phyloP scores from a whole-genome alignment of 805 yeast genomes.

The Wickerhamiella slavikovae region DNA sequence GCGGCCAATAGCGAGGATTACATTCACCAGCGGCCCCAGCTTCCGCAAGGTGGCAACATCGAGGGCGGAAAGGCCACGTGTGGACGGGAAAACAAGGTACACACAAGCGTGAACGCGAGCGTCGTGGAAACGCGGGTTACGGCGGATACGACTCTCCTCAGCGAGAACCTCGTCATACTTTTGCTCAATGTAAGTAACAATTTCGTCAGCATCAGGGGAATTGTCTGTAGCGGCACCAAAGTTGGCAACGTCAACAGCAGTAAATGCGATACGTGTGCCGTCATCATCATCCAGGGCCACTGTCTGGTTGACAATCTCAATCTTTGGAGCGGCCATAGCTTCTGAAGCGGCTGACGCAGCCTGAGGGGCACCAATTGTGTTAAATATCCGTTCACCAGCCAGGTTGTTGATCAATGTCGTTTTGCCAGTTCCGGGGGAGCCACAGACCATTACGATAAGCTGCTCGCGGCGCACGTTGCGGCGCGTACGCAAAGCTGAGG shows the following conservation, averaged over 20 bases:
- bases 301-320: conserved; percentile 1
- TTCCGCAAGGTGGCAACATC: conserved; percentile 59
- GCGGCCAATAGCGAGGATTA: conserved; percentile 64
- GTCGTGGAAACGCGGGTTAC: conserved; percentile 53
- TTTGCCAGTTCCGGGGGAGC: conserved; percentile 57
- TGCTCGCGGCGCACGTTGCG: conserved; percentile 18
- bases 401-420: conserved; percentile 52
- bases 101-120: conserved; percentile 58
- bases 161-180: conserved; percentile 53
- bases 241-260: conserved; percentile 52
- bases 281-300: conserved; percentile 35
- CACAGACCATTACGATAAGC: conserved; percentile 49
- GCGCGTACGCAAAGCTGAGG: not conserved
- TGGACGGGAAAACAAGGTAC: conserved; percentile 47
- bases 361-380: no score
- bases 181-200: conserved; percentile 39
- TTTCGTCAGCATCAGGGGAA: conserved; percentile 25
- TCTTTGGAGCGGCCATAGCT: not conserved
- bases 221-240: conserved; percentile 57
- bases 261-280: conserved; percentile 30
- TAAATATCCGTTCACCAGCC: conserved; percentile 6
- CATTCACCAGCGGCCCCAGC: conserved; percentile 52
- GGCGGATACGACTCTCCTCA: conserved; percentile 53
- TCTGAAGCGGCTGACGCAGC: not conserved
- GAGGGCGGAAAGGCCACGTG: conserved; percentile 36